Conservation (phyloP, 2,329 filamentous ascomycete genomes). For the Fusarium camptoceras region DNA sequence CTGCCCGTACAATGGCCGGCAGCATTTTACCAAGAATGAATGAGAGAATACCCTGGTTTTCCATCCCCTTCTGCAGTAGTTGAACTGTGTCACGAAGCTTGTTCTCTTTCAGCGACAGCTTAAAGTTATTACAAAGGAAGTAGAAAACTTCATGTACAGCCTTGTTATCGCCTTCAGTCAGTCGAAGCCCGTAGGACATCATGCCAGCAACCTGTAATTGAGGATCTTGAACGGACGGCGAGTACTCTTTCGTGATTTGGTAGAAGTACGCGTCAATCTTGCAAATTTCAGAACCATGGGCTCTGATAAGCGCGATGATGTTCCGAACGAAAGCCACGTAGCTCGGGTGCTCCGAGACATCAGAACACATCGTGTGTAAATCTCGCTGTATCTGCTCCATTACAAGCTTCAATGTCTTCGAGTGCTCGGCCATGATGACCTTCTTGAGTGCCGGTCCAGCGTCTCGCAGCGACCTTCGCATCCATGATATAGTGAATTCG, state of each 20-base stretch:
- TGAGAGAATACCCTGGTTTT: slow-evolving; percentile 55
- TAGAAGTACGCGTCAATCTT: slow-evolving; percentile 67
- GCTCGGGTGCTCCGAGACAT: slow-evolving; percentile 56
- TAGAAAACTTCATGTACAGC: slow-evolving; percentile 65
- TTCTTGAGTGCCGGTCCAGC: slow-evolving; percentile 52
- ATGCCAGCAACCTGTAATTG: slow-evolving; percentile 67
- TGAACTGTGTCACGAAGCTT: slow-evolving; percentile 59
- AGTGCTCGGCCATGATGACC: slow-evolving; percentile 55
- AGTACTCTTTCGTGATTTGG: slow-evolving; percentile 67
- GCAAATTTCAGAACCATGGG: slow-evolving; percentile 66
- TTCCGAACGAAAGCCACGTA: slow-evolving; percentile 65
- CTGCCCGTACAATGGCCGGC: slow-evolving; percentile 62
- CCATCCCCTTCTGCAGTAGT: slow-evolving; percentile 63
- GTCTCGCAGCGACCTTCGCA: slow-evolving; percentile 62
- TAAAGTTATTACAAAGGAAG: slow-evolving; percentile 69
- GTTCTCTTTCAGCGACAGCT: slow-evolving; percentile 63
- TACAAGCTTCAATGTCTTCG: slow-evolving; percentile 56
- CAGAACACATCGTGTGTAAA: slow-evolving; percentile 54
- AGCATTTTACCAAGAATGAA: slow-evolving; percentile 67
- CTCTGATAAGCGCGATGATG: slow-evolving; percentile 65
- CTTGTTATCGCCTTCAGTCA: slow-evolving; percentile 63
- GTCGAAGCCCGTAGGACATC: slow-evolving; percentile 65
- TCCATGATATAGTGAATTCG: slow-evolving; percentile 59
- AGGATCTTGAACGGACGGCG: slow-evolving; percentile 66
- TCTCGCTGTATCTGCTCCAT: slow-evolving; percentile 68